A percentile compares a stretch with the other conserved stretches of the same genome.
Conservation (phyloP, 352 stramenopile species). For the Phytophthora citrophthora region DNA sequence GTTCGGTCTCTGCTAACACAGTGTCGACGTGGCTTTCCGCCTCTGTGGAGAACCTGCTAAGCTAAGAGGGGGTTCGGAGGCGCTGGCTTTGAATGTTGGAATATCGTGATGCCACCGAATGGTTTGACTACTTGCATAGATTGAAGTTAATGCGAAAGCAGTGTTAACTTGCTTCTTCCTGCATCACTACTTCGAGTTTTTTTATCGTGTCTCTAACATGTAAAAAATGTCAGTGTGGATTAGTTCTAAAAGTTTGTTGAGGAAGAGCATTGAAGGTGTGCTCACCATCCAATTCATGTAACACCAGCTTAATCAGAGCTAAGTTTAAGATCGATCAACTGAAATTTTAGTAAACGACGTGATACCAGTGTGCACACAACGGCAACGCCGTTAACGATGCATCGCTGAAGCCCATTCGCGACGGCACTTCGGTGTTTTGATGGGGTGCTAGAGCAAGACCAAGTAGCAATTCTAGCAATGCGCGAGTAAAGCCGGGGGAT, state of each 20-base stretch:
- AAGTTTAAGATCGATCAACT: background rate
- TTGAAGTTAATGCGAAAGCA: constrained; percentile 24
- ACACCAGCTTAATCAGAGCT: background rate
- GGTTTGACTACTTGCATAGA: constrained; percentile 8
- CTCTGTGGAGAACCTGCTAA: constrained; percentile 48
- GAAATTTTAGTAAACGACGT: constrained; percentile 6
- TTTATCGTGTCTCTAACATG: background rate
- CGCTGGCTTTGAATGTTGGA: constrained; percentile 14
- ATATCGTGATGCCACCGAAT: background rate
- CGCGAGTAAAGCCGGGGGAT: constrained; percentile 26
- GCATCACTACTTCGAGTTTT: background rate
- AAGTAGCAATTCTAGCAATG: constrained; percentile 5
- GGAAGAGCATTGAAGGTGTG: too few species aligned
- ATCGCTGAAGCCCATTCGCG: constrained; percentile 8
- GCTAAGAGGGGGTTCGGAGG: constrained; percentile 13
- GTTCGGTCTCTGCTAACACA: constrained; percentile 35
- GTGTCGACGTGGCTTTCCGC: constrained; percentile 44
- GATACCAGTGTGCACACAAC: background rate
- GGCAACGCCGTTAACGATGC: background rate
- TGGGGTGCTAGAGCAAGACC: constrained; percentile 13
- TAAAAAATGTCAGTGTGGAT: background rate
- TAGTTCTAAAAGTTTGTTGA: background rate
- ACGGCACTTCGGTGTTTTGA: constrained; percentile 1
- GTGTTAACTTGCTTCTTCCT: constrained; percentile 20
- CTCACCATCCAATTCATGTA: background rate